These are phyloP conservation scores for Lichtheimia corymbifera DNA, from an alignment of 371 early-diverging fungal species.

Conservation along the genomic window DNA sequence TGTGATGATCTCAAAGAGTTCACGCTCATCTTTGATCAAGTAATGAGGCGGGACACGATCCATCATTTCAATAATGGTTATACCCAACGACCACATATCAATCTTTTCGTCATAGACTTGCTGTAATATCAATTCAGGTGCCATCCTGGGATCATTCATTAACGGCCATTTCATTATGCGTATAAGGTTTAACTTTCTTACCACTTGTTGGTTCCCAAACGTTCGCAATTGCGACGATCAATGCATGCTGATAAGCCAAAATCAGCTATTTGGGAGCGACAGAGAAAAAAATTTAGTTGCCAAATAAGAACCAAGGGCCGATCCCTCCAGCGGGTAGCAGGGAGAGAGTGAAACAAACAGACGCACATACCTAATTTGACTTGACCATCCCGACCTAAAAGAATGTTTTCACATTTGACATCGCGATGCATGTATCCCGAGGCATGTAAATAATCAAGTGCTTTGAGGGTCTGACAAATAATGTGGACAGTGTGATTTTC, in stretches of 20 bases:
- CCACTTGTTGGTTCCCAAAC: slow-evolving; percentile 97
- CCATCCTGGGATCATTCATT: slow-evolving; percentile 57
- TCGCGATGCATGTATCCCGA: slow-evolving; percentile 96
- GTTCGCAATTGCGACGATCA: slow-evolving; percentile 61
- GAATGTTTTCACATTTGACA: slow-evolving; percentile 95
- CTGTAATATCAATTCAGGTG: slow-evolving; percentile 93
- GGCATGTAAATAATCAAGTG: slow-evolving; percentile 87
- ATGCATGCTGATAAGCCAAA: slow-evolving; percentile 43
- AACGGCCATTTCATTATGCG: background rate
- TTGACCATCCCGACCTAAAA: slow-evolving; percentile 90
- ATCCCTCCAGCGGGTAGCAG: too few species aligned
- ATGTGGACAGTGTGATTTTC: slow-evolving; percentile 43
- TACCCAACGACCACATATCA: slow-evolving; percentile 99
- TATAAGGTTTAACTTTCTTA: slow-evolving; percentile 2
- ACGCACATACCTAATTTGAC: slow-evolving; percentile 83
- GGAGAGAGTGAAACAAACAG: background rate
- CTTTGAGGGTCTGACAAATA: slow-evolving; percentile 54
- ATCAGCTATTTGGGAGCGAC: slow-evolving; percentile 21
- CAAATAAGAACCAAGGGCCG: too few species aligned
- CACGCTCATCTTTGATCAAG: slow-evolving; percentile 45
- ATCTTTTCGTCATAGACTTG: slow-evolving; percentile 83
- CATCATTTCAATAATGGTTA: slow-evolving; percentile 65
- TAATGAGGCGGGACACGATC: slow-evolving; percentile 58
- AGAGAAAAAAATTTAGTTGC: background rate
- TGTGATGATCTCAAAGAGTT: slow-evolving; percentile 41